Conservation (phyloP, 352 stramenopile species). For the Phytophthora capsici region DNA sequence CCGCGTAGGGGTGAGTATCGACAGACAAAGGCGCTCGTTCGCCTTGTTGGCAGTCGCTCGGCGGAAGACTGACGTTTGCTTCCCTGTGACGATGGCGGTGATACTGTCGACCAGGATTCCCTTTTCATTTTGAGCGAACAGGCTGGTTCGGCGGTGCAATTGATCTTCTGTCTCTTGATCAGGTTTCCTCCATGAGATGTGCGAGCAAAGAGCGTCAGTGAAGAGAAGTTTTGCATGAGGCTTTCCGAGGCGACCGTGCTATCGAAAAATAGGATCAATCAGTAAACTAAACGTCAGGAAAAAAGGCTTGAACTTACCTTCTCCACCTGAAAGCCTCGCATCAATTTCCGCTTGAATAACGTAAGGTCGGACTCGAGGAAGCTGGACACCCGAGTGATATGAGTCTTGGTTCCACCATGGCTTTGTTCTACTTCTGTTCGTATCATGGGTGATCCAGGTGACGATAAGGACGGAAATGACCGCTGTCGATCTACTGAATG, state of each 20-base stretch:
- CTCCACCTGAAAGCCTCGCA: conserved; percentile 47
- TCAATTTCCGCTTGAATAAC: conserved; percentile 48
- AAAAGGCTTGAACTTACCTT: conserved; percentile 39
- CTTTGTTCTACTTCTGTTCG: neutral
- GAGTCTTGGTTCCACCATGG: neutral
- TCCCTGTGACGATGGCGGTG: conserved; percentile 45
- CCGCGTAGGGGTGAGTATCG: conserved; percentile 42
- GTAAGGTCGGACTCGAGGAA: conserved; percentile 26
- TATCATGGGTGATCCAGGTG: neutral
- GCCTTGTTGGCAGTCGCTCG: conserved; percentile 31
- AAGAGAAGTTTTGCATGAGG: conserved; percentile 49
- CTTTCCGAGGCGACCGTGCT: conserved; percentile 50
- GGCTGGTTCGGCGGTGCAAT: conserved; percentile 7
- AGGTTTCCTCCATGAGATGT: conserved; percentile 54
- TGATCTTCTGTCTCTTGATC: conserved; percentile 16
- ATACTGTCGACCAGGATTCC: conserved; percentile 36
- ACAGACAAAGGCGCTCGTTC: conserved; percentile 42
- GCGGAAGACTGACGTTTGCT: conserved; percentile 50
- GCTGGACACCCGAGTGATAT: neutral
- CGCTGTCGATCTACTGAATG: neutral
- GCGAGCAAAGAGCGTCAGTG: conserved; percentile 37
- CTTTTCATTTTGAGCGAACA: conserved; percentile 45
- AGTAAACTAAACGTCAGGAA: neutral
- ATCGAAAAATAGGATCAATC: no score
- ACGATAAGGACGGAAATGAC: conserved; percentile 10